Conservation (phyloP, 2,329 filamentous ascomycete species). For the Diaporthe nobilis region DNA sequence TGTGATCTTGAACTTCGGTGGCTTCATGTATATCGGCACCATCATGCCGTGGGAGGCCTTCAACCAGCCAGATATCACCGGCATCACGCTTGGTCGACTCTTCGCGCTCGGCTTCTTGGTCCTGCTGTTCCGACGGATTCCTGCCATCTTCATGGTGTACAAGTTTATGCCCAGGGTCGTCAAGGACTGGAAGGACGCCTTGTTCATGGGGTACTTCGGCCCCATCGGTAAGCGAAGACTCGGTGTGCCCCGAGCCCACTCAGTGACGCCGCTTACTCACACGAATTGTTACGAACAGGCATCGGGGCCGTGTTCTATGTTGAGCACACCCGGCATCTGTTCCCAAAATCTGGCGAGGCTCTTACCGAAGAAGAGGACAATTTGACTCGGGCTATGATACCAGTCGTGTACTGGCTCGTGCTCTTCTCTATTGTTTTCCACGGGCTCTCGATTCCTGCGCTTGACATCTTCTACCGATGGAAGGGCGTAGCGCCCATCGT, state of each 20-base stretch:
- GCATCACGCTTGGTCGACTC: background rate
- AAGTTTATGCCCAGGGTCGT: constrained; percentile 3
- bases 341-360: background rate
- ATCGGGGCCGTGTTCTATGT: background rate
- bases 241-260: background rate
- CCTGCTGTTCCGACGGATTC: background rate
- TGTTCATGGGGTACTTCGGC: background rate
- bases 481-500: background rate
- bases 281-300: background rate
- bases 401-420: background rate
- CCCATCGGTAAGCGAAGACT: background rate
- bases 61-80: background rate
- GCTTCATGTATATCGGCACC: background rate
- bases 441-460: background rate
- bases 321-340: background rate
- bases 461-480: background rate
- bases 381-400: background rate
- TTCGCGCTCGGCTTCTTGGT: background rate
- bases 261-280: background rate
- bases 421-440: background rate
- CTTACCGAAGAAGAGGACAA: background rate
- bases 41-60: constrained; percentile 1
- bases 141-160: background rate
- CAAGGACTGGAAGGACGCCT: background rate
- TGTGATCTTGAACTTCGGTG: background rate